Percentiles rank a stretch among this genome's conserved stretches.
Conservation (phyloP, 768 basidiomycete species). For the Suillus decipiens region DNA sequence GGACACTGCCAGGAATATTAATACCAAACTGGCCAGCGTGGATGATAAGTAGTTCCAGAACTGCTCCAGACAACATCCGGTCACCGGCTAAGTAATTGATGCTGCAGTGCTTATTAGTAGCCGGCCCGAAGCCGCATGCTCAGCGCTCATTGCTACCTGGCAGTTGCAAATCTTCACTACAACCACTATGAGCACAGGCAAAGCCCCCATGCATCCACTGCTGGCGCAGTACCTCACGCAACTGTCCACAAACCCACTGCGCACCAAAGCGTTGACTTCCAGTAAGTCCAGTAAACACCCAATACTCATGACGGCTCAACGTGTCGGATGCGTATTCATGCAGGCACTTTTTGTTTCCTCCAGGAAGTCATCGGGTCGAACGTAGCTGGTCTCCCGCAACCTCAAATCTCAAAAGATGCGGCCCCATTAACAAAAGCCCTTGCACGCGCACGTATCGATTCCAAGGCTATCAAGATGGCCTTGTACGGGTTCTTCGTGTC, state of each 20-base stretch:
- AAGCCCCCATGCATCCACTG: constrained; percentile 42
- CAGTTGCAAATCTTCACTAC: constrained; percentile 17
- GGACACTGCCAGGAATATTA: no score
- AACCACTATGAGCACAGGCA: constrained; percentile 42
- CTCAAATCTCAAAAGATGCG: constrained; percentile 51
- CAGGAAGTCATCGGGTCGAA: constrained; percentile 84
- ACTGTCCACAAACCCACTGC: constrained; percentile 67
- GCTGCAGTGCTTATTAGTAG: not conserved
- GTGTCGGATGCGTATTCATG: not conserved
- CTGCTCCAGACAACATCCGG: no score
- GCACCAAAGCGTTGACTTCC: constrained; percentile 80
- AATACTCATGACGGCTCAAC: constrained; percentile 6
- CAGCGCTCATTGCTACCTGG: constrained; percentile 20
- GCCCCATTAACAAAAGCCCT: constrained; percentile 53
- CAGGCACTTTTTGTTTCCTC: constrained; percentile 60
- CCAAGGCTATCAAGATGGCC: constrained; percentile 81
- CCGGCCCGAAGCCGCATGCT: not conserved
- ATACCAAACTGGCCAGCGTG: no score
- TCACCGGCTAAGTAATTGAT: not conserved
- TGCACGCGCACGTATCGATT: constrained; percentile 58
- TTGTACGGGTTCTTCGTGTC: constrained; percentile 82
- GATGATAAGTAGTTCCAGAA: no score
- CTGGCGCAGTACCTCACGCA: constrained; percentile 71
- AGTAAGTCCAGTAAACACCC: constrained; percentile 38
- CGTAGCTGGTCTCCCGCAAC: constrained; percentile 60